Base-by-base conservation (phyloP, 257 asterid species). In the Lantana camara region DNA sequence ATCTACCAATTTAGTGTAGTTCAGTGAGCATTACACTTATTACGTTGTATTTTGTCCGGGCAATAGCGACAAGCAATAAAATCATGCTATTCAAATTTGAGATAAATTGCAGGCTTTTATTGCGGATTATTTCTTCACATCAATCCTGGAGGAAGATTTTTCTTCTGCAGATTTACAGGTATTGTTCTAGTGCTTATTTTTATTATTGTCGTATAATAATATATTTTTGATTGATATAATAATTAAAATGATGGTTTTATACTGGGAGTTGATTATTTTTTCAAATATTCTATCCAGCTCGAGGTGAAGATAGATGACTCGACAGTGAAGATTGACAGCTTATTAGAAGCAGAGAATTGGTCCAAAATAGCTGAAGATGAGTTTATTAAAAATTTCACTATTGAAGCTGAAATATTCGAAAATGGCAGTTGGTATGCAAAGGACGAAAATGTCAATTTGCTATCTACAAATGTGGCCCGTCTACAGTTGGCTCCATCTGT, bases 361-460 rank as follows among this genome's bases (percentile, higher is more conserved):
- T 65, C 41, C 55, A 27, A 65, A 40, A 4, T 27, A 65, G 21
- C 60, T 6, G 68, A 73, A 57, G 77, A 67, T 56, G 51, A 60
- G 30, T 30, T 68, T 51, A 50, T 72, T 5, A 32, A 64, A 17
- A 73, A 68, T 55, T 77, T 79, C 76, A 70, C 65, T 38, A 69
- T 84, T 63, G 91, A 84, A 77, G 91, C 84, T 70, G 70, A 68
- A 73, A 58, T 84, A 29, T 84, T 74, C 60, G 88, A 82, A 73
- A 73, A 64, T 1, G 83, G 77, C 65, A 64, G 72, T 67, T 81
- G 77, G 72, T 50, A 53, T 63, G 47, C 44, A 30, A 32, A 67
- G 66, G 58, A 53, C 38, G 82, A 70, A 32, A 66, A 40, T 58
- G 61, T 50, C 52, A 73, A 72, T 74, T 67, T 78, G 49, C 75